A percentile compares a stretch with the other conserved stretches of the same genome.
Evolutionary conservation across 179 eudicot genomes (phyloP).

Genomic region (Nepenthes alata): DNA sequence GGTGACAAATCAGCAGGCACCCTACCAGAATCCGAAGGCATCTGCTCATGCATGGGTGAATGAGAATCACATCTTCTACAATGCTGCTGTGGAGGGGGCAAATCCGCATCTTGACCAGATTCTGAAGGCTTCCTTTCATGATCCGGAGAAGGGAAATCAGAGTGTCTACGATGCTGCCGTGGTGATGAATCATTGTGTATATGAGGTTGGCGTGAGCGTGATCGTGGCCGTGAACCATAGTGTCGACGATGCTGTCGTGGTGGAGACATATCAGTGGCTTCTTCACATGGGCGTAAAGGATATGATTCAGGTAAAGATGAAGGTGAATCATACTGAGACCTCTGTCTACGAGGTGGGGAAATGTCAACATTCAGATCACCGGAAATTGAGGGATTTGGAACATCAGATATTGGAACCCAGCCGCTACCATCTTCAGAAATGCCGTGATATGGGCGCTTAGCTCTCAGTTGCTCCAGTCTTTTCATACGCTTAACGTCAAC

Average conservation of each 20-base stretch:
- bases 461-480: conserved; percentile 49
- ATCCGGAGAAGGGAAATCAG: conserved; percentile 9
- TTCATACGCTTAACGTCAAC: conserved; percentile 73
- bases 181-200: conserved; percentile 15
- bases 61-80: conserved; percentile 20
- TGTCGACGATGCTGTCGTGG: conserved; percentile 24
- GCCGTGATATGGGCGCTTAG: conserved; percentile 46
- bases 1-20: conserved; percentile 22
- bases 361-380: conserved; percentile 30
- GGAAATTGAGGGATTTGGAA: conserved; percentile 15
- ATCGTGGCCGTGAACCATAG: conserved; percentile 20
- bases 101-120: conserved; percentile 10
- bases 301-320: conserved; percentile 31
- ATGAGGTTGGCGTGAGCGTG: background rate
- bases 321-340: conserved; percentile 38
- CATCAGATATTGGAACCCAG: conserved; percentile 60
- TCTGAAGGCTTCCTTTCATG: conserved; percentile 4
- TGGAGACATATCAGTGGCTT: conserved; percentile 37
- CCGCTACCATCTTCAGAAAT: conserved; percentile 97
- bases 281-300: conserved; percentile 12
- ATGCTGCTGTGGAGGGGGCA: conserved; percentile 22
- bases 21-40: background rate
- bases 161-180: conserved; percentile 6
- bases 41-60: conserved; percentile 15
- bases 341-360: conserved; percentile 51